Base-by-base conservation (phyloP, 257 asterid species). In the Penstemon newberryi region DNA sequence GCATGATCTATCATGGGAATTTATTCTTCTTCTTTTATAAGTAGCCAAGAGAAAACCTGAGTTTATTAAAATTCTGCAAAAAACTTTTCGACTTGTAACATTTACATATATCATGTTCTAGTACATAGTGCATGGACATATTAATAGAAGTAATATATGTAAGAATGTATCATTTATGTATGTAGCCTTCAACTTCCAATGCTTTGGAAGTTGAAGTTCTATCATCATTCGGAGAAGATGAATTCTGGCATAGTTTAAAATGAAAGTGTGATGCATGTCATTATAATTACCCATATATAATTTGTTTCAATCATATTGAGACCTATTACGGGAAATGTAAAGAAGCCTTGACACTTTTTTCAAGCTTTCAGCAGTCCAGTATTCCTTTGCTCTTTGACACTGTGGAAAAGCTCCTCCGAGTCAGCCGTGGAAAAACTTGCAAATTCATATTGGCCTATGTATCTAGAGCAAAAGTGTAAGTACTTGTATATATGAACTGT, bases 321-420 rank as follows among this genome's bases (percentile, higher is more conserved):
- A 56, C 38, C 60, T 18, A 58, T 13, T 19, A 69, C 18, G 57
- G 12, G n/a, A 6, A 43, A 40, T 69, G 25, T 12, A 19, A 15
- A 50, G 8, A 7, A 25, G 18, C 94, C 98, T 89, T 89, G 63
- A 89, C 77, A 59, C 60, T 73, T 74, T 25, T 7, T 73, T 51
- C 81, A 92, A 85, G 99, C 85, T 93, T 90, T 82, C 99, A 90
- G 83, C 98, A 93, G 84, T 65, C 79, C 4, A 93, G 79, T 72
- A 71, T 93, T 71, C 92, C 97, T 61, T 76, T 79, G 80, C 96
- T 93, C 67, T 90, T 90, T 65, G 83, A 83, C 69, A 85, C 97
- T 4, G 97, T 90, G 70, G 78, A 74, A 70, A 77, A 73, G 83
- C 89, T 93, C 60, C 92, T 90, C 67, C 42, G 38, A 0, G 73